Evolutionary conservation across 495 filamentous ascomycete species (phyloP).

Genomic region (Penicillium paradoxum): DNA sequence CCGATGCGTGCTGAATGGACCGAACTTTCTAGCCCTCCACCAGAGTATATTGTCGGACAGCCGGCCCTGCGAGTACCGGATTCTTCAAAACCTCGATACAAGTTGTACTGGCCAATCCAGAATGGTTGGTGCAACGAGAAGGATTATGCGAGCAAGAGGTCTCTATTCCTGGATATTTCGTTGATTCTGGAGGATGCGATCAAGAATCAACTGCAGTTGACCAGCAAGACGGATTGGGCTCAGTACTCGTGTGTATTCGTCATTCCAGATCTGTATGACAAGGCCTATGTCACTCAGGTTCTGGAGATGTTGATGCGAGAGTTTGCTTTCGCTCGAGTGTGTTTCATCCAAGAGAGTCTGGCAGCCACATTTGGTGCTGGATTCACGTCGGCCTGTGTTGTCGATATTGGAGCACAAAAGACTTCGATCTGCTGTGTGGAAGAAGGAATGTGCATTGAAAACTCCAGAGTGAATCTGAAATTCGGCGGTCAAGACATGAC

Average conservation of each 20-base stretch:
- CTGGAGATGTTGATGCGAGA: slow-evolving; percentile 82
- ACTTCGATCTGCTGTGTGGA: slow-evolving; percentile 97
- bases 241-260: slow-evolving; percentile 93
- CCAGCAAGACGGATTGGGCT: slow-evolving; percentile 70
- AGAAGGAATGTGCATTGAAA: slow-evolving; percentile 90
- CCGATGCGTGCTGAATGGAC: slow-evolving; percentile 93
- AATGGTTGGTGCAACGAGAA: slow-evolving; percentile 85
- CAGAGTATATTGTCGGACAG: slow-evolving; percentile 74
- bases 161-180: slow-evolving; percentile 79
- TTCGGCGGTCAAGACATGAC: slow-evolving; percentile 91
- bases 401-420: slow-evolving; percentile 96
- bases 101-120: slow-evolving; percentile 84
- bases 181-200: slow-evolving; percentile 82
- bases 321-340: slow-evolving; percentile 80
- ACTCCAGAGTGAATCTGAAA: slow-evolving; percentile 89
- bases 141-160: slow-evolving; percentile 72
- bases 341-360: slow-evolving; percentile 92
- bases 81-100: slow-evolving; percentile 81
- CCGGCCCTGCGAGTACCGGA: slow-evolving; percentile 83
- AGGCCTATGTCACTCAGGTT: slow-evolving; percentile 76
- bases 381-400: slow-evolving; percentile 85
- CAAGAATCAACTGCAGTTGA: slow-evolving; percentile 72
- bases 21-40: slow-evolving; percentile 62
- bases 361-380: slow-evolving; percentile 95
- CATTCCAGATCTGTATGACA: slow-evolving; percentile 94